Conservation (phyloP, 495 filamentous ascomycete genomes). For the Aspergillus saccharolyticus region DNA sequence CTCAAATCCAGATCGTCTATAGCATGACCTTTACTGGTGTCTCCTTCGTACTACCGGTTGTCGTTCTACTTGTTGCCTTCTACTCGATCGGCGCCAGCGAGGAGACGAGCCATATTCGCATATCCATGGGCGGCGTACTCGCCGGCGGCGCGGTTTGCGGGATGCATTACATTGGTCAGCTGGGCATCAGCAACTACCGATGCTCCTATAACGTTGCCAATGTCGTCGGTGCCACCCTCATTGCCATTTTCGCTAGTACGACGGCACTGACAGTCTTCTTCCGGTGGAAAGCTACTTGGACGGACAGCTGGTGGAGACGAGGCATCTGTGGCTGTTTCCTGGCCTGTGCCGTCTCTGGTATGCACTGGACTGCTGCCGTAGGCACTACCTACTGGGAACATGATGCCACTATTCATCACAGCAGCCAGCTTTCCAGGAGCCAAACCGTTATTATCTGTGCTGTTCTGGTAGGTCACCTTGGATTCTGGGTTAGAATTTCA, state of each 20-base stretch:
- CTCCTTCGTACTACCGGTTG: slow-evolving; percentile 76
- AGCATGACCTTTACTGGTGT: slow-evolving; percentile 64
- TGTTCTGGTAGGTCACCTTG: slow-evolving; percentile 50
- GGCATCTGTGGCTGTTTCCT: slow-evolving; percentile 59
- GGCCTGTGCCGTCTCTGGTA: slow-evolving; percentile 70
- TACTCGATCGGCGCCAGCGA: slow-evolving; percentile 55
- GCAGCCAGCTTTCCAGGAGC: slow-evolving; percentile 44
- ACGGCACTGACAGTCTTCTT: slow-evolving; percentile 72
- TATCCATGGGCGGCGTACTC: slow-evolving; percentile 57
- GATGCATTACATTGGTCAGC: slow-evolving; percentile 88
- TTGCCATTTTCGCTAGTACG: slow-evolving; percentile 65
- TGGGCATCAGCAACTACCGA: slow-evolving; percentile 73
- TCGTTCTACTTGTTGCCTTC: slow-evolving; percentile 70
- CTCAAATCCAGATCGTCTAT: slow-evolving; percentile 66
- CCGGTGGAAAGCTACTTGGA: slow-evolving; percentile 69
- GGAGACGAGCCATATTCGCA: slow-evolving; percentile 50
- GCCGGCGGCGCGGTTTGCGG: slow-evolving; percentile 72
- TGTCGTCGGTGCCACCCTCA: slow-evolving; percentile 64
- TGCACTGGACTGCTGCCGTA: slow-evolving; percentile 80
- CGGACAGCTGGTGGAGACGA: slow-evolving; percentile 71
- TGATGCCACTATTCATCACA: slow-evolving; percentile 22
- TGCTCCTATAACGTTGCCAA: slow-evolving; percentile 51
- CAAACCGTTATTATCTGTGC: slow-evolving; percentile 60
- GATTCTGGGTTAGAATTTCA: background rate
- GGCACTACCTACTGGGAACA: slow-evolving; percentile 62